A percentile compares a stretch with the other conserved stretches of the same genome.
These are phyloP conservation scores for Globisporangium ultimum DNA, from an alignment of 352 stramenopile species.

Conservation along the genomic window DNA sequence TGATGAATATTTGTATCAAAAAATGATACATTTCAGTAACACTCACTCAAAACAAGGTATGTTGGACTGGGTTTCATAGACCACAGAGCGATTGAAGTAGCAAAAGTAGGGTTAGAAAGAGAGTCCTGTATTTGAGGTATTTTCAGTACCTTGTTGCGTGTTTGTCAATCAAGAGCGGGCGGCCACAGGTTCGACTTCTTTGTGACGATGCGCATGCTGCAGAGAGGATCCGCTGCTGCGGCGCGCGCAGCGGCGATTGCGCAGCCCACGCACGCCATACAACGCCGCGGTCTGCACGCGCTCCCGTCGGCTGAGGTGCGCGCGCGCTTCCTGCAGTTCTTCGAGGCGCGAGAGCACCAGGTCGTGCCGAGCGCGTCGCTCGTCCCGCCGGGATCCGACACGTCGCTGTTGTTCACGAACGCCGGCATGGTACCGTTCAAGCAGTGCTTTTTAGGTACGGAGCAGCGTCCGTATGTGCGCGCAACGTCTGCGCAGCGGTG, in stretches of 20 bases:
- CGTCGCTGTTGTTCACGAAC: constrained; percentile 96
- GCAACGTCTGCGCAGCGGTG: constrained; percentile 96
- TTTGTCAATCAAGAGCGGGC: too few species aligned
- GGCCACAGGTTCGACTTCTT: too few species aligned
- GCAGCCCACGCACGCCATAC: neutral
- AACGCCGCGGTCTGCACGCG: constrained; percentile 31
- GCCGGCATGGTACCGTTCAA: constrained; percentile 96
- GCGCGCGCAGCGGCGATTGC: neutral
- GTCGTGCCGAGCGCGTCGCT: constrained; percentile 69
- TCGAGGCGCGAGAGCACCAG: constrained; percentile 50
- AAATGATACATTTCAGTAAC: too few species aligned
- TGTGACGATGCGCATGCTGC: too few species aligned
- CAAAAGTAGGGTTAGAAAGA: too few species aligned
- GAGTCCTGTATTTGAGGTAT: too few species aligned
- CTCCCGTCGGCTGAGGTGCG: constrained; percentile 42
- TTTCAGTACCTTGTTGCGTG: too few species aligned
- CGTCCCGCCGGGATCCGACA: constrained; percentile 83
- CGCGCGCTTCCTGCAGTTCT: constrained; percentile 64
- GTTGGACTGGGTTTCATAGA: too few species aligned
- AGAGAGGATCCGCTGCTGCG: neutral
- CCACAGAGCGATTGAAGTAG: too few species aligned
- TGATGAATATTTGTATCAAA: too few species aligned
- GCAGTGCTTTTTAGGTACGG: constrained; percentile 87
- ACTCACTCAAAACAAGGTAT: too few species aligned
- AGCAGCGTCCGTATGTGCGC: constrained; percentile 80